Evolutionary conservation across 441 rosid genomes (phyloP), one percentile per base, ranked within the genome.

Genomic region (Raphanus hybrid): DNA sequence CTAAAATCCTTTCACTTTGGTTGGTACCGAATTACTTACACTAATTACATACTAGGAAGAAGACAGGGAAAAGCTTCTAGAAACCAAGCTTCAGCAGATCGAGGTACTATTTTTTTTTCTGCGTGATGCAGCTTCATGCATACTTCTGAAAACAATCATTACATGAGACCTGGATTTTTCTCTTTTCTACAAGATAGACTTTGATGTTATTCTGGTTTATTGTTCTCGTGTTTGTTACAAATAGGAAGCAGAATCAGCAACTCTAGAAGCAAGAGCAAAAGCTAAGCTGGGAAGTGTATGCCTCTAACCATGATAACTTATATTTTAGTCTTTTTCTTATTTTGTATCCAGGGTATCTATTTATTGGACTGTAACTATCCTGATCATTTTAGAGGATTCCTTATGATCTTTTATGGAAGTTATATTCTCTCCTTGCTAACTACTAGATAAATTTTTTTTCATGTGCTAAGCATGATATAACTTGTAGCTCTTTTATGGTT

Each of bases 181-280:
- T 11, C 72, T 39, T 70, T 59, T 55, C 74, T 57, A 59, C 58
- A 37, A 20, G 67, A 45, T 63, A 39, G n/a, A 58, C 10, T 15
- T 77, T 65, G 63, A 35, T 77, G 18, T 43, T 35, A 66, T 39
- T 48, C 23, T 61, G 60, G 68, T 71, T 32, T 75, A 37, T 75
- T 54, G 59, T 75, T 76, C 14, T 70, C 7, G 59, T 80, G 64
- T 68, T 15, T 67, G 32, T 77, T 64, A 20, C 67, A 45, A 85
- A 83, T 84, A 93, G 99, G 99, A 96, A 83, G 89, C 90, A 77
- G 97, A 93, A 87, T 85, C 91, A 74, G 96, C 98, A 71, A 92
- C 93, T 41, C 86, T 96, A 80, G 99, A 93, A 80, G 97, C 97
- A 74, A 86, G 82, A 67, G 85, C 92, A 41, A 90, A 90, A 86